Base-by-base conservation (phyloP, 2,329 filamentous ascomycete species). In the Chaetoscypha palmicola region DNA sequence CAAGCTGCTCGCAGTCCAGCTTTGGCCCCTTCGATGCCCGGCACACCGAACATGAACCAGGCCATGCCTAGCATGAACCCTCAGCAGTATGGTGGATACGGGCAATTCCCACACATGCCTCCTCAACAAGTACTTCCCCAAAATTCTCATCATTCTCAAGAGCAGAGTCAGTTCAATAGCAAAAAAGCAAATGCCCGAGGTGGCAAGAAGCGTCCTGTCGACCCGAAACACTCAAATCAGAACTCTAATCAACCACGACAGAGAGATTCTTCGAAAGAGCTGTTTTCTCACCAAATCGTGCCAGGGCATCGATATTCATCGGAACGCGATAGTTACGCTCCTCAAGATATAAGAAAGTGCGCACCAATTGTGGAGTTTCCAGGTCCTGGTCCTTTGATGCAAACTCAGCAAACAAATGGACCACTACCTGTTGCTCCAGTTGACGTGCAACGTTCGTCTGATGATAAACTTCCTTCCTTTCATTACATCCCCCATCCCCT, bases 1-100 rank as follows among this genome's bases (percentile, higher is more conserved):
- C 75, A 81, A 52, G 66, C 70, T 43, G 74, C 76, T 60, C 68
- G 73, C 50, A 83, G 83, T 69, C 77, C 84, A 50, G 79, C 81
- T 23, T 69, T 85, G 43, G 68, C 79, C 21, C 76, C 76, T 44
- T 79, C 80, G 26, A 74, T 83, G 56, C 81, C 83, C 46, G 75
- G 75, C 50, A 85, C 82, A 22, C 81, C 86, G 50, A 79, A 83
- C 68, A 81, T 81, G 80, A 75, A 70, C 45, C 69, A 73, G 32
- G 75, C 74, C 38, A 81, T 88, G 64, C 74, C 84, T 38, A 84
- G 86, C 66, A 73, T 73, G 64, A 52, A 47, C 28, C 54, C 50
- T 9, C 60, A 59, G 28, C 53, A 77, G 76, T 47, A 47, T 38
- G 41, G 41, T 16, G 39, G 30, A 24, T 41, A 41, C 24, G 22